Evolutionary conservation across 2,329 filamentous ascomycete species (phyloP).

Genomic region (Sordariomycetes sp.): DNA sequence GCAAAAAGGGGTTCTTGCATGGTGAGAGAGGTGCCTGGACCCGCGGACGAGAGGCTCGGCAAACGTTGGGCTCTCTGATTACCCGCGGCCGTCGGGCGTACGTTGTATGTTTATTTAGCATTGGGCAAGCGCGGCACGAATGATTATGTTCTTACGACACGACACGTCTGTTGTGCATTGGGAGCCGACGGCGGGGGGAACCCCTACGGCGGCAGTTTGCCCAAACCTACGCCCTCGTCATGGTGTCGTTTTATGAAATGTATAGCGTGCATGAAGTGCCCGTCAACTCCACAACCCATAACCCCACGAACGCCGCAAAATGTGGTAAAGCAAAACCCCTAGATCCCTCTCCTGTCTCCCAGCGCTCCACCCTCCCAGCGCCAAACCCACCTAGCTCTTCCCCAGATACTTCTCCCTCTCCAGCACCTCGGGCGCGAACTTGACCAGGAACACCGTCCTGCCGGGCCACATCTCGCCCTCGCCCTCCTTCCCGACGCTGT

Average conservation of each 20-base stretch:
- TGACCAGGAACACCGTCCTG: slow-evolving; percentile 90
- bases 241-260: neutral
- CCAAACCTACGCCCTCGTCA: neutral
- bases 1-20: too few relatives aligned
- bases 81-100: too few relatives aligned
- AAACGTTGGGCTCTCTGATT: too few relatives aligned
- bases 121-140: neutral
- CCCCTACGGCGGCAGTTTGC: too few relatives aligned
- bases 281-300: slow-evolving; percentile 3
- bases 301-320: slow-evolving; percentile 10
- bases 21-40: too few relatives aligned
- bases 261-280: neutral
- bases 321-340: slow-evolving; percentile 1
- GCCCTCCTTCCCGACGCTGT: slow-evolving; percentile 51
- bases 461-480: slow-evolving; percentile 86
- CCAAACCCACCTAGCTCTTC: slow-evolving; percentile 25
- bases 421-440: slow-evolving; percentile 83
- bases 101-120: neutral
- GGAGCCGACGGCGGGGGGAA: too few relatives aligned
- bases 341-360: neutral
- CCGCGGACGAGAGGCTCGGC: too few relatives aligned
- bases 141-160: neutral
- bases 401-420: slow-evolving; percentile 80
- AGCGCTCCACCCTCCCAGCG: slow-evolving; percentile 6
- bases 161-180: neutral